Evolutionary conservation across 306 rosid species (phyloP), one percentile per base, ranked within the genome.

Genomic region (Glycine soja): DNA sequence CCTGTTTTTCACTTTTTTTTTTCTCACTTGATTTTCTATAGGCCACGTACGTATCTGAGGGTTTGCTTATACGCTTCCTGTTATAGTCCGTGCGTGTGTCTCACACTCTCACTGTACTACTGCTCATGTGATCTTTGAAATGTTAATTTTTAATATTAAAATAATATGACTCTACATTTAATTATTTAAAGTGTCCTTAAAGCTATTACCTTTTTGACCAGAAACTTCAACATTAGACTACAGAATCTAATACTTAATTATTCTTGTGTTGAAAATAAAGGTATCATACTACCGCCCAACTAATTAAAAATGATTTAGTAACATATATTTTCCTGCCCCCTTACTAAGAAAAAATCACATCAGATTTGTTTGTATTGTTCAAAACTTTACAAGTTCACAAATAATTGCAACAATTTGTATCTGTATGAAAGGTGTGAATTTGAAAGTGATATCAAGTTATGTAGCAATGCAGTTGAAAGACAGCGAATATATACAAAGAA

Each of bases 401-500:
- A 24, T 4, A 66, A 74, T 59, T 76, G 15, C 40, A 78, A 45
- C 47, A 56, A 14, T 46, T 50, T 63, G 72, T 24, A 69, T 0
- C 51, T 8, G 18, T 38, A 53, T 56, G 57, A 75, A 75, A 82
- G 19, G 63, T 75, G 65, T 54, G 81, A 87, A 83, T 34, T 72
- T 83, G 82, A 77, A 77, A 80, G 81, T 45, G 89, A 79, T 79
- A 80, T 79, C 68, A 45, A 67, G 70, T 51, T 68, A 72, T 18
- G 50, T 46, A 8, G 54, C 58, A 78, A n/a, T 54, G 53, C 81
- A 72, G 78, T 80, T 72, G 83, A 86, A 86, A 81, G 84, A 87
- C 88, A 87, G 79, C 84, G 75, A 84, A 81, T 87, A 72, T 73
- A 69, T 73, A 81, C 86, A 87, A 74, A 78, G 86, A 69, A 82